Evolutionary conservation across 2,329 filamentous ascomycete species (phyloP).

Genomic region (Fusarium anguioides): DNA sequence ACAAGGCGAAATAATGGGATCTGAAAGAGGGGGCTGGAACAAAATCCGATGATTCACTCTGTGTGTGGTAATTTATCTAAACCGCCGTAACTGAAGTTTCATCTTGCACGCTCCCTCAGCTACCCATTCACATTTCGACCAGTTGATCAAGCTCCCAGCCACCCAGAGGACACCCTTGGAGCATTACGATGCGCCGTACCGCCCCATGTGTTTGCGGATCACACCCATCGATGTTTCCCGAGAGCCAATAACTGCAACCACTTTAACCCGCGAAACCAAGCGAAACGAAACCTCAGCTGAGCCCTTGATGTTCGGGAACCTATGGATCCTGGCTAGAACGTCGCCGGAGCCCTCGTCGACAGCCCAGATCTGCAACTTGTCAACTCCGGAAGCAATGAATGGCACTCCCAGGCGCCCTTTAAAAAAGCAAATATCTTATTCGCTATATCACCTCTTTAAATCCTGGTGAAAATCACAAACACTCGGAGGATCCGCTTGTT

Average conservation of each 20-base stretch:
- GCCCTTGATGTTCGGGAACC: conserved; percentile 2
- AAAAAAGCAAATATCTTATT: conserved; percentile 11
- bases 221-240: background rate
- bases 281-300: background rate
- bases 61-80: background rate
- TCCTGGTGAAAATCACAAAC: conserved; percentile 16
- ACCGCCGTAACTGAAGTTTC: background rate
- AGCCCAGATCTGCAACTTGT: conserved; percentile 4
- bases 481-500: conserved; percentile 21
- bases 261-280: conserved; percentile 8
- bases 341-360: background rate
- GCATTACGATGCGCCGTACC: background rate
- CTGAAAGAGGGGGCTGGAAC: background rate
- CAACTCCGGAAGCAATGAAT: background rate
- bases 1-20: background rate
- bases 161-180: conserved; percentile 1
- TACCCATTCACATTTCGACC: background rate
- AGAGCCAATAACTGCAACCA: conserved; percentile 26
- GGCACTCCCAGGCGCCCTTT: background rate
- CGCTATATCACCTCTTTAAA: background rate
- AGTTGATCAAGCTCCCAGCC: background rate
- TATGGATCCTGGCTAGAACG: conserved; percentile 6
- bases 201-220: conserved; percentile 6
- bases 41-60: background rate
- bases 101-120: background rate